Evolutionary conservation across 306 rosid genomes (phyloP), one percentile per base, ranked within the genome.

Genomic region (Ormosia emarginata): DNA sequence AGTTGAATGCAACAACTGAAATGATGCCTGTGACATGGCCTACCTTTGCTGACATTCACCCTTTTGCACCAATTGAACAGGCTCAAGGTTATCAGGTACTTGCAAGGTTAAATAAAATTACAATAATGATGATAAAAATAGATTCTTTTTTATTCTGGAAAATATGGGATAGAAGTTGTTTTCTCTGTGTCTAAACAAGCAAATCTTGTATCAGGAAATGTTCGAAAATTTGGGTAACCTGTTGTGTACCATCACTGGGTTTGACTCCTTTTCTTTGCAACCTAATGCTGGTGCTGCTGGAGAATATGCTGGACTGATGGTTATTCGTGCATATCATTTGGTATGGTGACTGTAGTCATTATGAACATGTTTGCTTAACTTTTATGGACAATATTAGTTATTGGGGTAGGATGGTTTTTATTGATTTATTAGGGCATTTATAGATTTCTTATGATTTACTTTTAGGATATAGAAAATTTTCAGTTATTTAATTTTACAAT

Each of bases 21-120:
- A 95, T 95, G 99, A 95, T 95, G 96, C 99, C 99, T n/a, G 98
- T 95, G 55, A 95, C 99, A 52, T 95, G 96, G 96, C 98, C 99
- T 39, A 73, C 17, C 85, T 93, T 95, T 75, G 1, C 93, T 30
- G 86, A 95, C 78, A 77, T 95, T 68, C 99, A 95, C 85, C 99
- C 99, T 74, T 95, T 95, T 83, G 98, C 99, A 82, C 99, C 99
- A 8, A 6, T 39, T 71, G 93, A 92, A 46, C 99, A 95, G 87
- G 65, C 98, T 85, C 86, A 87, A 84, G 99, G 99, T 50, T 95
- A 95, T 83, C 98, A 93, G 98, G 99, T 95, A 87, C 2, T 79
- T 58, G 50, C 10, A 71, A 80, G 52, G 72, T 82, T 41, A 68
- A 74, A 56, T 53, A 62, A 34, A 39, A 74, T 47, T 18, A 74